These are phyloP conservation scores for Cladosporium sp. DNA, from an alignment of 2,329 filamentous ascomycete genomes.

Conservation along the genomic window DNA sequence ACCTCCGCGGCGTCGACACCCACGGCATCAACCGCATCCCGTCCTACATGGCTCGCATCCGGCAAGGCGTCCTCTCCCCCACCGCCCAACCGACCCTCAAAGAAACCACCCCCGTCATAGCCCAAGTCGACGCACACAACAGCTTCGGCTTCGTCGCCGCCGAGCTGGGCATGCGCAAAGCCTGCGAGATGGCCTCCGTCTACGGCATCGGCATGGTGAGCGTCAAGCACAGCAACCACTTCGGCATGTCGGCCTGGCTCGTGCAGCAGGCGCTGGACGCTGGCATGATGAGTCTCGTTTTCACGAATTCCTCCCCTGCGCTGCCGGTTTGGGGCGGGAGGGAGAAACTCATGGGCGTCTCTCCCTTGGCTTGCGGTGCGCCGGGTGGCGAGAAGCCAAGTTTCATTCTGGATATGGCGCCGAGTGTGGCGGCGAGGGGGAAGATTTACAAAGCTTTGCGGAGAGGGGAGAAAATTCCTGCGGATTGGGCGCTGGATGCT, in stretches of 20 bases:
- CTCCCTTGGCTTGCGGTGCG: conserved; percentile 71
- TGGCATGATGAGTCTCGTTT: conserved; percentile 58
- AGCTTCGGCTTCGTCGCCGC: conserved; percentile 73
- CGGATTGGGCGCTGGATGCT: conserved; percentile 70
- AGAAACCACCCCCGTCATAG: conserved; percentile 66
- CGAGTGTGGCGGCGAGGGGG: conserved; percentile 64
- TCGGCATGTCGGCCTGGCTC: conserved; percentile 78
- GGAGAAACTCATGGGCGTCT: conserved; percentile 67
- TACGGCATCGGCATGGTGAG: conserved; percentile 73
- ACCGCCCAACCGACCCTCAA: conserved; percentile 54
- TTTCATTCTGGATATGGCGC: conserved; percentile 75
- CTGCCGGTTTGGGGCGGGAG: conserved; percentile 67
- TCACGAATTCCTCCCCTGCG: conserved; percentile 62
- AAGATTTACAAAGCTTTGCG: conserved; percentile 69
- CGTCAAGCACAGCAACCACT: conserved; percentile 75
- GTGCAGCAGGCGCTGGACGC: conserved; percentile 73
- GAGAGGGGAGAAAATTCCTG: conserved; percentile 64
- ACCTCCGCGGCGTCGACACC: conserved; percentile 74
- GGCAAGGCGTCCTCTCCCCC: conserved; percentile 64
- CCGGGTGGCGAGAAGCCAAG: conserved; percentile 57
- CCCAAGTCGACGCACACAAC: conserved; percentile 64
- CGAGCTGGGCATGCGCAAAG: conserved; percentile 60
- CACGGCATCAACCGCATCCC: conserved; percentile 76
- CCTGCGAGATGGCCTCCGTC: conserved; percentile 60
- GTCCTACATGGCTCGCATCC: conserved; percentile 70